Evolutionary conservation across 176 grass and related monocot genomes (phyloP).

Genomic region (Musa troglodytarum): DNA sequence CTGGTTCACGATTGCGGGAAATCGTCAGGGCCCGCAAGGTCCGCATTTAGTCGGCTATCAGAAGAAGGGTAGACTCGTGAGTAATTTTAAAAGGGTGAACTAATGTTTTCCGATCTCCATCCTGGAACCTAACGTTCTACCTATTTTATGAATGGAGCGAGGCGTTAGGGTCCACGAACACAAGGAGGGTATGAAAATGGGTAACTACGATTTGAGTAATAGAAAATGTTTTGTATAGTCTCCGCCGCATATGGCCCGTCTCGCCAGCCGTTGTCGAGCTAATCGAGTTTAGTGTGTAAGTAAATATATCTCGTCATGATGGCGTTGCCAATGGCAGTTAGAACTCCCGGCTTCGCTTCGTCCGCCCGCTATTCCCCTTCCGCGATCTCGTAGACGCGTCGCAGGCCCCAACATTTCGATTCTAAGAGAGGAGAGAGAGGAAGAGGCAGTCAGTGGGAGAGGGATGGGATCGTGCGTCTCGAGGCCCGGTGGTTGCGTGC

Average conservation of each 20-base stretch:
- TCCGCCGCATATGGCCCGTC: not conserved
- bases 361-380: not conserved
- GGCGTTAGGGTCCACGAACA: too few species aligned
- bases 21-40: too few species aligned
- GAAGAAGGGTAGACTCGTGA: too few species aligned
- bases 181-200: not conserved
- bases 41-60: too few species aligned
- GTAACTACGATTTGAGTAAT: too few species aligned
- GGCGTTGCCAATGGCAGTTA: too few species aligned
- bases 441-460: not conserved
- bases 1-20: too few species aligned
- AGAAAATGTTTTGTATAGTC: too few species aligned
- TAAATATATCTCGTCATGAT: not conserved
- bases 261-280: not conserved
- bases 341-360: not conserved
- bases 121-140: too few species aligned
- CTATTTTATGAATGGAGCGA: too few species aligned
- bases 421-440: not conserved
- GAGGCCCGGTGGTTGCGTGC: not conserved
- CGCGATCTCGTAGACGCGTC: not conserved
- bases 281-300: not conserved
- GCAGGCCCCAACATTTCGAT: not conserved
- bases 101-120: too few species aligned
- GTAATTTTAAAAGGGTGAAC: too few species aligned
- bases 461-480: constrained; percentile 16